Evolutionary conservation across 2,329 filamentous ascomycete species (phyloP), one percentile per base, ranked within the genome.

Genomic region (Diplodia intermedia): DNA sequence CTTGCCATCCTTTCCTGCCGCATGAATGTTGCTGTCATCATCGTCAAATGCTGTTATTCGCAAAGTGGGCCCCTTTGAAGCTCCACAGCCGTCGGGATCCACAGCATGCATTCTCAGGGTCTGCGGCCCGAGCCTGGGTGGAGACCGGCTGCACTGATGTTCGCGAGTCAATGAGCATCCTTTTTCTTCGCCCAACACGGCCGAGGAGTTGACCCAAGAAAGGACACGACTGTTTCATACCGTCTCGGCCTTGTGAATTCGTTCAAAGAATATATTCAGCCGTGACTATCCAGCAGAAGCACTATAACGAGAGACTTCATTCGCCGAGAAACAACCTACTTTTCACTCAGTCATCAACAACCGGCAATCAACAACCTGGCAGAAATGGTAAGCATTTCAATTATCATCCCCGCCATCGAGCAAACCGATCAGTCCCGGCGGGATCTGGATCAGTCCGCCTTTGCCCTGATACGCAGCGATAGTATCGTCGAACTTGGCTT

Each of bases 381-480:
- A 2, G 23, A 3, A 36, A 36, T 14, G 8, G 11, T 36, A 12
- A 36, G 3, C 14, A n/a, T 3, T 11, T 20, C 23, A 38, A 6
- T 23, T n/a, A 0, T 20, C 29, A 33, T 23, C 18, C 5, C 40
- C 40, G 29, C 29, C 43, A 26, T 18, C 31, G 5, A 66, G 53
- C 7, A 50, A 31, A 11, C 54, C 63, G 29, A 66, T 50, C 2
- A 66, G 40, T 9, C 43, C 54, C n/a, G 53, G 52, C 1, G 63
- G 63, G 3, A 66, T 33, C 11, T 36, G 6, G 29, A 66, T 66
- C 6, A 57, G 38, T 7, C 63, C 63, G 12, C 40, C 29, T 8
- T 20, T 12, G 2, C 63, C 63, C 15, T 57, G 53, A 23, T 66
- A 66, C 18, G 26, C 52, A 1, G 40, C 63, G n/a, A 66, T 66